Conservation (phyloP, 148 eudicot species). For the Arbutus unedo region DNA sequence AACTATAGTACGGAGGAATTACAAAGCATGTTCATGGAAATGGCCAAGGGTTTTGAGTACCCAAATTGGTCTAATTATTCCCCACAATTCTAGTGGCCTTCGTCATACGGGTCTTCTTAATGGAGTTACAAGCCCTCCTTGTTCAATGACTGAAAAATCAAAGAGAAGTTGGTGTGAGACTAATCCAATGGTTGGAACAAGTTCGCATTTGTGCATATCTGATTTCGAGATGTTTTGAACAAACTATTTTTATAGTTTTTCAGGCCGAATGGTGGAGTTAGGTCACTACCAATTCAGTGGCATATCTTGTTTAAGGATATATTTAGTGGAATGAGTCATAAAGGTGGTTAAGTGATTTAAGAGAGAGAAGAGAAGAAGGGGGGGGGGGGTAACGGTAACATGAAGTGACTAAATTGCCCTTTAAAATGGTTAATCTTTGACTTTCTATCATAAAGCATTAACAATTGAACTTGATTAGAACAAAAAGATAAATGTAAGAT, state of each 20-base stretch:
- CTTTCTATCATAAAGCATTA: too few relatives aligned
- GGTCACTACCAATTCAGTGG: background rate
- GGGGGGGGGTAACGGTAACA: too few relatives aligned
- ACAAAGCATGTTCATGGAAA: slow-evolving; percentile 60
- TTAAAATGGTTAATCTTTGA: too few relatives aligned
- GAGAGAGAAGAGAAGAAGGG: too few relatives aligned
- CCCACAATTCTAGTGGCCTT: background rate
- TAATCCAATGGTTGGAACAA: background rate
- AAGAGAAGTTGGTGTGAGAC: background rate
- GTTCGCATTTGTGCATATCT: background rate
- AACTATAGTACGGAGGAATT: slow-evolving; percentile 55
- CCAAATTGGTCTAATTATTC: slow-evolving; percentile 23
- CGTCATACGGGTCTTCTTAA: background rate
- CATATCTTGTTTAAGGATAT: background rate
- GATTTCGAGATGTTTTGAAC: background rate
- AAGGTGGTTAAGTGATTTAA: too few relatives aligned
- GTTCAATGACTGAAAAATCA: background rate
- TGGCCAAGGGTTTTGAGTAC: slow-evolving; percentile 53
- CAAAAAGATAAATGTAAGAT: too few relatives aligned
- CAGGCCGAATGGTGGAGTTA: background rate
- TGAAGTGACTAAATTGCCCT: too few relatives aligned
- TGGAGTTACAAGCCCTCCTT: background rate
- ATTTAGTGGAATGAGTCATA: too few relatives aligned
- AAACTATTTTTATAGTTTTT: background rate
- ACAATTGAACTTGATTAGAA: too few relatives aligned